phyloP scores from a whole-genome alignment of 306 rosid species.

The Fragaria ananassa region DNA sequence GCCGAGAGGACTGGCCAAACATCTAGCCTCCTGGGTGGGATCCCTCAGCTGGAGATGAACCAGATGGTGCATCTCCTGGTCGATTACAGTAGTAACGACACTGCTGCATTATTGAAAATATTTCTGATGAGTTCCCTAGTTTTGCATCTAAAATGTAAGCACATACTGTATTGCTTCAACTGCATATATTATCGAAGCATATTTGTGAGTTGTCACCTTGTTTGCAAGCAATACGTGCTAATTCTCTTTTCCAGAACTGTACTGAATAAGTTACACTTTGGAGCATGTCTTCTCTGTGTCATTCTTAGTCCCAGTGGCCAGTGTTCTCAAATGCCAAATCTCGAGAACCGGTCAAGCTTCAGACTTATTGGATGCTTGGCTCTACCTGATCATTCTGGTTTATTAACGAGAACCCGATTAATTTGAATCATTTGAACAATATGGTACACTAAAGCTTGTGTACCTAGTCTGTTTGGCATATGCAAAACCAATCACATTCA shows the following conservation, averaged over 20 bases:
- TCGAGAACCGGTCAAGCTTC: no score
- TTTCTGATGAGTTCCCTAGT: background rate
- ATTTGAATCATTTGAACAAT: no score
- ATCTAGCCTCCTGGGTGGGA: conserved; percentile 95
- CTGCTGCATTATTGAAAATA: background rate
- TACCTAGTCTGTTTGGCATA: no score
- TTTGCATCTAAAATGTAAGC: background rate
- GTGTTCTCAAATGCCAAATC: background rate
- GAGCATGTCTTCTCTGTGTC: background rate
- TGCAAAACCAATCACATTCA: no score
- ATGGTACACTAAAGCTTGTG: no score
- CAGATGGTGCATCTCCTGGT: background rate
- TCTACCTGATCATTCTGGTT: no score
- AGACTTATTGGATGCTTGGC: no score
- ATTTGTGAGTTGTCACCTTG: background rate
- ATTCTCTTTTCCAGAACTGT: background rate
- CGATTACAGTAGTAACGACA: background rate
- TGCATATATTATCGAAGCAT: no score
- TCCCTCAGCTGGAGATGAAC: conserved; percentile 52
- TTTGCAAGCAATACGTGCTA: background rate
- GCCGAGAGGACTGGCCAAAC: conserved; percentile 95
- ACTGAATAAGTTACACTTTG: background rate
- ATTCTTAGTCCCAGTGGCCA: background rate
- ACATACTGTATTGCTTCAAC: no score
- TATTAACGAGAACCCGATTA: no score